Evolutionary conservation across 805 yeast species (phyloP).

Genomic region (Hanseniaspora jakobsenii): DNA sequence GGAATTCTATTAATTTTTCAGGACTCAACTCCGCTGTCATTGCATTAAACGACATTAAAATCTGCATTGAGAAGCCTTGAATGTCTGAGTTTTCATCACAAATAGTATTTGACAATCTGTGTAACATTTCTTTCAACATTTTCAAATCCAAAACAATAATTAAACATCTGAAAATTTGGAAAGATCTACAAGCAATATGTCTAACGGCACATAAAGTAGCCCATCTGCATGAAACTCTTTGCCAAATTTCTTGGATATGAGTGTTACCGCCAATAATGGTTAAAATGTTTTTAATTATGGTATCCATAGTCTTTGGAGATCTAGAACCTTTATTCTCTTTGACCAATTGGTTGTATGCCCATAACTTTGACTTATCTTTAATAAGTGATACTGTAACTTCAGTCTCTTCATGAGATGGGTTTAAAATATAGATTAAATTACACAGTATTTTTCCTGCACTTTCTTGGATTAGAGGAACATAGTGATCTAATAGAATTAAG

Average conservation of each 20-base stretch:
- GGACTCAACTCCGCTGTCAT: slow-evolving; percentile 75
- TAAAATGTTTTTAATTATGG: slow-evolving; percentile 50
- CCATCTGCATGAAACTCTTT: slow-evolving; percentile 73
- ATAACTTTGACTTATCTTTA: slow-evolving; percentile 40
- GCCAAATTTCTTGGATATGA: slow-evolving; percentile 68
- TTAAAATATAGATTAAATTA: slow-evolving; percentile 55
- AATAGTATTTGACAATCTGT: slow-evolving; percentile 81
- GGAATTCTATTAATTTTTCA: slow-evolving; percentile 68
- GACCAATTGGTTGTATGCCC: slow-evolving; percentile 81
- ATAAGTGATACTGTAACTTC: slow-evolving; percentile 46
- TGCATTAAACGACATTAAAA: slow-evolving; percentile 88
- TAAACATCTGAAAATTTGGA: slow-evolving; percentile 79
- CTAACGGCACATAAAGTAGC: slow-evolving; percentile 96
- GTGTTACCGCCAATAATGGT: slow-evolving; percentile 43
- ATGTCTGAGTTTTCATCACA: slow-evolving; percentile 82
- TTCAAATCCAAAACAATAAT: slow-evolving; percentile 69
- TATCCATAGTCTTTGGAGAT: slow-evolving; percentile 78
- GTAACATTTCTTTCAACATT: slow-evolving; percentile 89
- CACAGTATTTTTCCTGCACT: slow-evolving; percentile 69
- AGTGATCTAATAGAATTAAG: slow-evolving; percentile 77
- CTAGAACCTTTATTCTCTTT: slow-evolving; percentile 67
- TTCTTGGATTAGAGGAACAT: slow-evolving; percentile 67
- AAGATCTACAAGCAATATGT: slow-evolving; percentile 92
- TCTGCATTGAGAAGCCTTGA: slow-evolving; percentile 95
- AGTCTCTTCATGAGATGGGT: slow-evolving; percentile 41